Evolutionary conservation across 208 protist genomes (phyloP).

Genomic region (Polymyxa betae): DNA sequence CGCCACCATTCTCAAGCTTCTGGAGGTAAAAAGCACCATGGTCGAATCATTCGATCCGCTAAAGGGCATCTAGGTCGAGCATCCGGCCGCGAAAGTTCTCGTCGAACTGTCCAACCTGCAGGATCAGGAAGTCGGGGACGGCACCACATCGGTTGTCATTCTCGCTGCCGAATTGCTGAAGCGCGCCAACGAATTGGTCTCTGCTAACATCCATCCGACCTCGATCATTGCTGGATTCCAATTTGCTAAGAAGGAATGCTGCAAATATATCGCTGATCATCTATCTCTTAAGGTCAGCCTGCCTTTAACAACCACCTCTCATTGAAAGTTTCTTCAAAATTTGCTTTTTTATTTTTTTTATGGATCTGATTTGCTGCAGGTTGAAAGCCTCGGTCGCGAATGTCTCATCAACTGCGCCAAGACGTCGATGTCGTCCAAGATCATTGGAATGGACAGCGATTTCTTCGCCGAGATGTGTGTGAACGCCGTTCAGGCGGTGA

Average conservation of each 20-base stretch:
- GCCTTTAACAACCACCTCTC: not conserved
- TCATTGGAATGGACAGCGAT: conserved; percentile 85
- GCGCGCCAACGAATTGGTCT: conserved; percentile 93
- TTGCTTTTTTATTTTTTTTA: conserved; percentile 37
- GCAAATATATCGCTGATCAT: conserved; percentile 84
- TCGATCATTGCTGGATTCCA: conserved; percentile 97
- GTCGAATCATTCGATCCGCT: not conserved
- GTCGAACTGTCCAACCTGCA: conserved; percentile 98
- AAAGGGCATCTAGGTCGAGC: conserved; percentile 69
- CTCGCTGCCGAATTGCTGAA: conserved; percentile 96
- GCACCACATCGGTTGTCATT: conserved; percentile 98
- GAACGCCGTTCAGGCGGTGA: conserved; percentile 79
- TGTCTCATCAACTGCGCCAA: conserved; percentile 93
- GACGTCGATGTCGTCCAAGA: conserved; percentile 99
- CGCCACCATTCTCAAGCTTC: conserved; percentile 88
- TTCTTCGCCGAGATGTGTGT: conserved; percentile 96
- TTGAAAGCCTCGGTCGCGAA: conserved; percentile 83
- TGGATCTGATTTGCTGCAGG: conserved; percentile 34
- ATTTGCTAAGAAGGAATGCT: conserved; percentile 88
- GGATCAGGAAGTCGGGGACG: conserved; percentile 98
- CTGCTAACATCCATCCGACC: conserved; percentile 94
- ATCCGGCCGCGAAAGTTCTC: conserved; percentile 87
- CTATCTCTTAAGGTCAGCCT: conserved; percentile 29
- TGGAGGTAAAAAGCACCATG: conserved; percentile 70
- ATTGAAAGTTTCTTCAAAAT: not conserved